Base-by-base conservation (phyloP, 352 stramenopile genomes). In the Globisporangium middletonii region DNA sequence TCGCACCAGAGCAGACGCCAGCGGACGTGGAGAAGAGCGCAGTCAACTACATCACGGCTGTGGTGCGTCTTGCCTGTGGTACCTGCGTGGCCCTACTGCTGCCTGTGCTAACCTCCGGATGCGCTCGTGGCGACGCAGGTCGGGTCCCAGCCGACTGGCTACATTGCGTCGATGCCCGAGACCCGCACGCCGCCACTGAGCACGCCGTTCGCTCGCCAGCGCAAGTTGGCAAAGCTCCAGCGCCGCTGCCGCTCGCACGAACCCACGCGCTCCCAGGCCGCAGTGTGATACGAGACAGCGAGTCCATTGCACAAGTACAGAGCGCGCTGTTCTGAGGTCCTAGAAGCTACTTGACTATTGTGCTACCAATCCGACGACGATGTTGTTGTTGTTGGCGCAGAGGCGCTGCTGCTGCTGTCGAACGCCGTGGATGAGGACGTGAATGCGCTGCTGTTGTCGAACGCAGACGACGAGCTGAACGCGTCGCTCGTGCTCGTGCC, bases 31-130 rank as follows among this genome's bases (percentile, higher is more conserved):
- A 86, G 59, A 76, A 75, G 43, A 69, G 67, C 54, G 71, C 75
- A 1, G 77, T 77, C 51, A 78, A 84, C 64, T 86, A 86, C 63
- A 81, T 89, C 54, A 82, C 72, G 6, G 65, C 68, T 13, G 74
- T 83, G 23, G 42, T 63, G 23, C 49, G 57, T 53, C 2, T 43
- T 37, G 47, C 19, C 16, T 28, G 47, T 52, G 23, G 26, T 19
- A 2, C n/a, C 4, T 4, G 18, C 18, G 41, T 46, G 15, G 15
- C n/a, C 6, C 41, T 8, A 23, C 41, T 46, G 41, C 41, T 43
- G 28, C n/a, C 18, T 6, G 30, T 54, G 49, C 30, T 42, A 11
- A 54, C 18, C 5, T 23, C 2, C 13, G 5, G 18, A 46, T 46
- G 1, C 41, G 1, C 13, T 44, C 19, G 18, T 45, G 30, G 18